Conservation (phyloP, 225 moss, liverwort and hornwort genomes). For the Anthoceros angustus region DNA sequence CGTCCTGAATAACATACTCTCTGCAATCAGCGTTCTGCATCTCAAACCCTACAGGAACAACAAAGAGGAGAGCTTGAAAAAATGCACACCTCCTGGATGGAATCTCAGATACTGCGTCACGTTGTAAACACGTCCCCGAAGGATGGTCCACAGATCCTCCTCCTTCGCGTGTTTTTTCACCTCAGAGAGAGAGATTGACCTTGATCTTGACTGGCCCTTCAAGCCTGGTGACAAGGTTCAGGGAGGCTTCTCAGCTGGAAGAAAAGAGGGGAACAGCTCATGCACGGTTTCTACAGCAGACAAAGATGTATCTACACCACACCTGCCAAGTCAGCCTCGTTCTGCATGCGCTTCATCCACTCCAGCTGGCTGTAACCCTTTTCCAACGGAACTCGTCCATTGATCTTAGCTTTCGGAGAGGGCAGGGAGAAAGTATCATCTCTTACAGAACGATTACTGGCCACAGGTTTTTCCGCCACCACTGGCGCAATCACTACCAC, state of each 20-base stretch:
- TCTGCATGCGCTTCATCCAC: slow-evolving; percentile 74
- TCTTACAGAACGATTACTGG: not conserved
- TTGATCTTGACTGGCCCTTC: slow-evolving; percentile 64
- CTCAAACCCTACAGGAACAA: not conserved
- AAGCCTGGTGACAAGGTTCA: slow-evolving; percentile 32
- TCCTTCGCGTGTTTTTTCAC: slow-evolving; percentile 58
- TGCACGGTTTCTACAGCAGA: not conserved
- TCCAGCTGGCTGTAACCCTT: slow-evolving; percentile 99
- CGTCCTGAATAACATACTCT: slow-evolving; percentile 28
- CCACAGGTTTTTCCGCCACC: not conserved
- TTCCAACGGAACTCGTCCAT: slow-evolving; percentile 69
- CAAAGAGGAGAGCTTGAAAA: slow-evolving; percentile 9
- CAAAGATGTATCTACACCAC: not conserved
- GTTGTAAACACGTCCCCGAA: slow-evolving; percentile 88
- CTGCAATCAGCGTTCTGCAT: too few relatives aligned
- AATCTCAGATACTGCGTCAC: slow-evolving; percentile 80
- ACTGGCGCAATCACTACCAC: not conserved
- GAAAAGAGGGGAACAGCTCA: too few relatives aligned
- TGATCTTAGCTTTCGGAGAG: slow-evolving; percentile 29
- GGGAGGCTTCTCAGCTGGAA: not conserved
- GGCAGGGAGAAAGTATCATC: not conserved
- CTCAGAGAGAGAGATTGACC: slow-evolving; percentile 72
- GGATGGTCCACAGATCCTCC: slow-evolving; percentile 86
- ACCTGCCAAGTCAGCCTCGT: slow-evolving; percentile 81
- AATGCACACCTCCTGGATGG: slow-evolving; percentile 73